A percentile compares a stretch with the other conserved stretches of the same genome.
Conservation (phyloP, 306 rosid species). For the Erythrophleum fordii region DNA sequence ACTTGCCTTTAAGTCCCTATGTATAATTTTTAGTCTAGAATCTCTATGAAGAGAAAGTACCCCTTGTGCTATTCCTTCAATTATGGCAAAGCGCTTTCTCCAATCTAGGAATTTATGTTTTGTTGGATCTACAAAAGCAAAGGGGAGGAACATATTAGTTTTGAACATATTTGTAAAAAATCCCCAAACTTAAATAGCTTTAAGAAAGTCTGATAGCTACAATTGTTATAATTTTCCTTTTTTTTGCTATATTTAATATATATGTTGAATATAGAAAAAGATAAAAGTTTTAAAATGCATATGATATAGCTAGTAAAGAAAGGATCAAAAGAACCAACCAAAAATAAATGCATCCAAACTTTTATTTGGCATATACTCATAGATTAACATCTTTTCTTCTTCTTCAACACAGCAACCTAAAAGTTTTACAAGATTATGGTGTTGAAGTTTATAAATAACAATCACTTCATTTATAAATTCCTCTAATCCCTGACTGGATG, state of each 20-base stretch:
- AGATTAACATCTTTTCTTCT: not conserved
- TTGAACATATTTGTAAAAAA: too few relatives aligned
- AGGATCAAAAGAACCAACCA: not conserved
- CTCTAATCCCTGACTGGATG: not conserved
- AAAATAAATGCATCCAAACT: conserved; percentile 10
- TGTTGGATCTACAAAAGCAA: not conserved
- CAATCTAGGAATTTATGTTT: not conserved
- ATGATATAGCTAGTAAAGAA: not conserved
- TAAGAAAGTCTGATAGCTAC: too few relatives aligned
- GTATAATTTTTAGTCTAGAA: too few relatives aligned
- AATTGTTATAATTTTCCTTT: too few relatives aligned
- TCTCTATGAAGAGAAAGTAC: not conserved
- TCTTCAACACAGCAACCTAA: not conserved
- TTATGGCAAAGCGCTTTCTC: too few relatives aligned
- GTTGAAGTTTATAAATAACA: not conserved
- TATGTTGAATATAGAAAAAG: not conserved
- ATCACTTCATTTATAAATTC: not conserved
- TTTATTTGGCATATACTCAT: not conserved
- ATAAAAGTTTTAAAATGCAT: not conserved
- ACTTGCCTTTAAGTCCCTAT: not conserved
- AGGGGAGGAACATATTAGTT: not conserved
- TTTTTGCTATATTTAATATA: not conserved
- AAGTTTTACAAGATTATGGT: not conserved
- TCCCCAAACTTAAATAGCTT: not conserved
- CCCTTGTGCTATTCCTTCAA: not conserved